These are phyloP conservation scores for Penicillium subrubescens DNA, from an alignment of 495 filamentous ascomycete genomes.

Conservation along the genomic window DNA sequence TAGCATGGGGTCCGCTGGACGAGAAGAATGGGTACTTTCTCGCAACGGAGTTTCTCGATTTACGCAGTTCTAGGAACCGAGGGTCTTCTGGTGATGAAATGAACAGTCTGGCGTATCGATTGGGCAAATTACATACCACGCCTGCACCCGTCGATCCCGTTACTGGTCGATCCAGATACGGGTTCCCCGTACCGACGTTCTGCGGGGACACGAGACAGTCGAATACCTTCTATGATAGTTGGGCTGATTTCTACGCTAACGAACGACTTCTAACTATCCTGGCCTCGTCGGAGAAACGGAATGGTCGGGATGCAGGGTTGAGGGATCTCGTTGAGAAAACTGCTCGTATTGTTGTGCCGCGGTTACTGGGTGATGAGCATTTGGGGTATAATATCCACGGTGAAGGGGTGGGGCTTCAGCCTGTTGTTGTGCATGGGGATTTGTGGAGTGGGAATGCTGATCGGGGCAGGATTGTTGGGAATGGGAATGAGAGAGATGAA, in stretches of 20 bases:
- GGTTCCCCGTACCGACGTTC: constrained; percentile 81
- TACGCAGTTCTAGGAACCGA: constrained; percentile 34
- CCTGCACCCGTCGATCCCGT: constrained; percentile 61
- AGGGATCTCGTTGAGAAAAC: constrained; percentile 64
- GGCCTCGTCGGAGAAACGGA: constrained; percentile 52
- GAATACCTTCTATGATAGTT: constrained; percentile 67
- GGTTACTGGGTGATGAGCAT: constrained; percentile 67
- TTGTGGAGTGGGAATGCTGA: constrained; percentile 87
- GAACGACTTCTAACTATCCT: constrained; percentile 70
- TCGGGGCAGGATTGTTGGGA: constrained; percentile 61
- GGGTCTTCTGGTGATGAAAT: not conserved
- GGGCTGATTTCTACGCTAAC: constrained; percentile 83
- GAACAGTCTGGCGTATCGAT: constrained; percentile 65
- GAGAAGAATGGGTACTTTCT: constrained; percentile 63
- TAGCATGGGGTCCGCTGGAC: constrained; percentile 66
- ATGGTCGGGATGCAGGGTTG: constrained; percentile 66
- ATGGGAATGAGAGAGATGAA: no score
- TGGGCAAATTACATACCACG: constrained; percentile 79
- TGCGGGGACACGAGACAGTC: constrained; percentile 83
- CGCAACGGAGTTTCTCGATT: constrained; percentile 78
- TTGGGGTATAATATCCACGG: constrained; percentile 54
- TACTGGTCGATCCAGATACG: constrained; percentile 64
- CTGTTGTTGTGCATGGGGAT: constrained; percentile 88
- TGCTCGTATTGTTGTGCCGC: constrained; percentile 63
- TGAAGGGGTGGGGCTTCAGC: constrained; percentile 54